phyloP scores from a whole-genome alignment of 2,329 filamentous ascomycete species.

The Aureobasidium leucospermi region DNA sequence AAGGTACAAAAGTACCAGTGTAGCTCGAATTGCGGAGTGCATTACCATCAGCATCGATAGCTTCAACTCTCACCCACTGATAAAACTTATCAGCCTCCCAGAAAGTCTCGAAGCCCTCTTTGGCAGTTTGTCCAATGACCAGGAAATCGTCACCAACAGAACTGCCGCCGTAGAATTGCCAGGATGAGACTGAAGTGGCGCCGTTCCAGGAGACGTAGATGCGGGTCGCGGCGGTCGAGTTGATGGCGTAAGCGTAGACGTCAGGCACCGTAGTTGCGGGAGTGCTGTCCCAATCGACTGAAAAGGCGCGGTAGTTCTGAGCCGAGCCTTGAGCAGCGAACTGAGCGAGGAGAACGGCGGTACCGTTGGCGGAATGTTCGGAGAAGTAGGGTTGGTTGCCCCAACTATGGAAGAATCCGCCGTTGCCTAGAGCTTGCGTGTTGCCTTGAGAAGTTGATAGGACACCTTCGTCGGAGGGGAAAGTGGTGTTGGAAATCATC shows the following conservation, averaged over 20 bases:
- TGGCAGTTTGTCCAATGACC: constrained; percentile 13
- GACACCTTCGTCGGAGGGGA: constrained; percentile 23
- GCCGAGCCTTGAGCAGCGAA: constrained; percentile 33
- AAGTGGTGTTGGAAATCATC: constrained; percentile 17
- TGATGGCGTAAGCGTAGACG: constrained; percentile 27
- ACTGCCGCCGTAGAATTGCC: constrained; percentile 39
- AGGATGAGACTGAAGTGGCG: constrained; percentile 34
- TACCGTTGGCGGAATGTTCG: constrained; percentile 36
- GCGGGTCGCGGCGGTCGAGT: constrained; percentile 19
- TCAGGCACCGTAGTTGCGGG: constrained; percentile 31
- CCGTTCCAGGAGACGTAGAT: constrained; percentile 47
- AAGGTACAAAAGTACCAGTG: constrained; percentile 19
- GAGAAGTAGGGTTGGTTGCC: constrained; percentile 33
- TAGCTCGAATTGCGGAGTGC: constrained; percentile 22
- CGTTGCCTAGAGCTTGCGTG: constrained; percentile 44
- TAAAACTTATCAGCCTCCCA: constrained; percentile 17
- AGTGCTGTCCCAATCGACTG: constrained; percentile 36
- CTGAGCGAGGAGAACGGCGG: constrained; percentile 43
- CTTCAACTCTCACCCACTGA: constrained; percentile 20
- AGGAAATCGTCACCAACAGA: constrained; percentile 17
- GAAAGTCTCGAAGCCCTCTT: constrained; percentile 22
- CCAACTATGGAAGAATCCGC: constrained; percentile 49
- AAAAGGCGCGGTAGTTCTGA: constrained; percentile 45
- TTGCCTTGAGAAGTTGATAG: constrained; percentile 42
- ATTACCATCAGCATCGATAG: constrained; percentile 17